Conservation (phyloP, 2,329 filamentous ascomycete genomes). For the Ilyonectria sp. region DNA sequence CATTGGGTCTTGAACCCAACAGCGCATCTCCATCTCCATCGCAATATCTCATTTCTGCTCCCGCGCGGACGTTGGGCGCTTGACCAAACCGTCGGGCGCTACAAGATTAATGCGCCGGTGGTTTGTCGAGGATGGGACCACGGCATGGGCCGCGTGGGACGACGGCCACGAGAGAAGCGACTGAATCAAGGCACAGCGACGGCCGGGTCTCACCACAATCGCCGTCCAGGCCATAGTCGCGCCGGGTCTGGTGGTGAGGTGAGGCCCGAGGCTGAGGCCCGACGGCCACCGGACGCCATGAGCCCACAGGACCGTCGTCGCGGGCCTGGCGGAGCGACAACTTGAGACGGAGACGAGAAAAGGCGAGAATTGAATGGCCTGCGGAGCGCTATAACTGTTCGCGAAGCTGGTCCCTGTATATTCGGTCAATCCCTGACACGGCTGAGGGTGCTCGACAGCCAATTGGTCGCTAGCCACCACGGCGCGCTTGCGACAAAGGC, state of each 20-base stretch:
- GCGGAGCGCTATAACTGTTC: slow-evolving; percentile 13
- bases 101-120: slow-evolving; percentile 20
- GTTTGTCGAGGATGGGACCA: slow-evolving; percentile 12
- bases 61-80: slow-evolving; percentile 13
- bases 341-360: slow-evolving; percentile 22
- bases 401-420: background rate
- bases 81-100: slow-evolving; percentile 26
- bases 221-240: too few species aligned
- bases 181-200: background rate
- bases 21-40: background rate
- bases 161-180: background rate
- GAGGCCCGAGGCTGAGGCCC: slow-evolving; percentile 10
- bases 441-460: slow-evolving; percentile 30
- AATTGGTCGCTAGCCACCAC: slow-evolving; percentile 35
- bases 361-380: slow-evolving; percentile 15
- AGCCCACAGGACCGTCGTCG: slow-evolving; percentile 35
- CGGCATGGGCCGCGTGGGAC: slow-evolving; percentile 11
- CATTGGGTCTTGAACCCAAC: slow-evolving; percentile 9
- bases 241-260: background rate
- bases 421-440: slow-evolving; percentile 28
- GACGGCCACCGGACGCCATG: slow-evolving; percentile 7
- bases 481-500: slow-evolving; percentile 42
- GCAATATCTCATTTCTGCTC: background rate
- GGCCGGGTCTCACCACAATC: background rate
- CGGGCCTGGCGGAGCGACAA: slow-evolving; percentile 33